These are phyloP conservation scores for Diplodia corticola DNA, from an alignment of 2,329 filamentous ascomycete genomes.

Conservation along the genomic window DNA sequence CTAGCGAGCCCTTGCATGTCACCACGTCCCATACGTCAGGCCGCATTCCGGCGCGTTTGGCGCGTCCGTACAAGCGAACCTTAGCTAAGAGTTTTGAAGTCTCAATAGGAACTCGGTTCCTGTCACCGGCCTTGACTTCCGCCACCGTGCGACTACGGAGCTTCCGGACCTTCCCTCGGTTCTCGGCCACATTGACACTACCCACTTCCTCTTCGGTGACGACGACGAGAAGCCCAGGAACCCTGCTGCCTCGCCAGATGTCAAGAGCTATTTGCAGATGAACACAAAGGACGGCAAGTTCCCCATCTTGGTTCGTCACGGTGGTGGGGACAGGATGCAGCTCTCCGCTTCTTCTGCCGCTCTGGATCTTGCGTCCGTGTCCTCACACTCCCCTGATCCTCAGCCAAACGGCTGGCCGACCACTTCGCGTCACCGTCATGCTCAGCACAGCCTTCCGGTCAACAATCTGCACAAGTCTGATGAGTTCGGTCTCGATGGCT, in stretches of 20 bases:
- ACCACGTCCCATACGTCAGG: conserved; percentile 24
- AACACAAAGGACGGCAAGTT: conserved; percentile 80
- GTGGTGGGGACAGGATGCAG: conserved; percentile 58
- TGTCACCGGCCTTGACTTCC: conserved; percentile 66
- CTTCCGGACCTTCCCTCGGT: conserved; percentile 49
- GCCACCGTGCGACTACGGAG: conserved; percentile 53
- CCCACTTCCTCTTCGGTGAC: conserved; percentile 82
- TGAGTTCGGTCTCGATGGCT: conserved; percentile 30
- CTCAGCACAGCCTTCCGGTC: conserved; percentile 60
- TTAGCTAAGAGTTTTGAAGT: conserved; percentile 49
- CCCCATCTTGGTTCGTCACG: conserved; percentile 72
- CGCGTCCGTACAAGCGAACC: conserved; percentile 25
- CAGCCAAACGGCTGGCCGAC: conserved; percentile 56
- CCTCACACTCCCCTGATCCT: conserved; percentile 63
- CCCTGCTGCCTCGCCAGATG: conserved; percentile 61
- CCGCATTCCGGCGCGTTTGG: conserved; percentile 27
- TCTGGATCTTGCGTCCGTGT: conserved; percentile 73
- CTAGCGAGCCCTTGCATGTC: conserved; percentile 22
- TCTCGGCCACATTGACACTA: conserved; percentile 80
- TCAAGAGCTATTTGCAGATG: conserved; percentile 69
- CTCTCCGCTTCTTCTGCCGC: conserved; percentile 79
- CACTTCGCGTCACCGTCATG: conserved; percentile 63
- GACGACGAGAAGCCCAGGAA: conserved; percentile 56
- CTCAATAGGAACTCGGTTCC: conserved; percentile 94
- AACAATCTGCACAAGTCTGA: conserved; percentile 51